Evolutionary conservation across 2,329 filamentous ascomycete genomes (phyloP).

Genomic region (Talaromyces albobiverticillius): DNA sequence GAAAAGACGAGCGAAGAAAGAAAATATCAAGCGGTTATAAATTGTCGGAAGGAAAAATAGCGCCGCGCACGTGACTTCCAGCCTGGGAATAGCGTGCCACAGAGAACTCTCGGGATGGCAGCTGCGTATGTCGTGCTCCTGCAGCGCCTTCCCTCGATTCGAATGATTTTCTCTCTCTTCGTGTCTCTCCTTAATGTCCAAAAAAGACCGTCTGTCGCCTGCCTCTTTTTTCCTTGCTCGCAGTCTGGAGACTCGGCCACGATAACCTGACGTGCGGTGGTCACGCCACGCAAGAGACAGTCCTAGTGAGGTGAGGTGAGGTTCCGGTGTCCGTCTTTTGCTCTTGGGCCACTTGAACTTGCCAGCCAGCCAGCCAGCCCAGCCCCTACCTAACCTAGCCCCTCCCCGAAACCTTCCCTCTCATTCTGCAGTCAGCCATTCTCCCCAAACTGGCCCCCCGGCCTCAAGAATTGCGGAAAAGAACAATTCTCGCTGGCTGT

Average conservation of each 20-base stretch:
- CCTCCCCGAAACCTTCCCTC: constrained; percentile 13
- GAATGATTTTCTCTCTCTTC: constrained; percentile 8
- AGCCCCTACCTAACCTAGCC: constrained; percentile 12
- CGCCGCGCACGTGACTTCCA: constrained; percentile 17
- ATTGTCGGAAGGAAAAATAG: constrained; percentile 15
- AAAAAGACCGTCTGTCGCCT: not conserved
- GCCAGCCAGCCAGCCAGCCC: constrained; percentile 8
- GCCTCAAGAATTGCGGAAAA: not conserved
- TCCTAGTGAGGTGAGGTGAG: constrained; percentile 5
- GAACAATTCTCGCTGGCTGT: not conserved
- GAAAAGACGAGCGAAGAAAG: constrained; percentile 5
- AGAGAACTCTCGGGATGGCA: constrained; percentile 10
- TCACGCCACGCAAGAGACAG: constrained; percentile 10
- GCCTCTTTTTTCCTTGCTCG: not conserved
- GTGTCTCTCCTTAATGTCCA: constrained; percentile 3
- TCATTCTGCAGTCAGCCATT: constrained; percentile 4
- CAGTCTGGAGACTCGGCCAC: not conserved
- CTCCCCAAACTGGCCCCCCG: not conserved
- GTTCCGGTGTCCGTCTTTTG: constrained; percentile 5
- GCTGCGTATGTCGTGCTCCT: constrained; percentile 2
- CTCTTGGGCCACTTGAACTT: constrained; percentile 8
- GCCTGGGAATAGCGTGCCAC: constrained; percentile 16
- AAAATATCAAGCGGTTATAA: constrained; percentile 12
- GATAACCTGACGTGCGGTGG: constrained; percentile 3
- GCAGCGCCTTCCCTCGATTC: constrained; percentile 2